Evolutionary conservation across 2,329 filamentous ascomycete species (phyloP), one percentile per base, ranked within the genome.

Genomic region (Ceratocystis diversiconidia): DNA sequence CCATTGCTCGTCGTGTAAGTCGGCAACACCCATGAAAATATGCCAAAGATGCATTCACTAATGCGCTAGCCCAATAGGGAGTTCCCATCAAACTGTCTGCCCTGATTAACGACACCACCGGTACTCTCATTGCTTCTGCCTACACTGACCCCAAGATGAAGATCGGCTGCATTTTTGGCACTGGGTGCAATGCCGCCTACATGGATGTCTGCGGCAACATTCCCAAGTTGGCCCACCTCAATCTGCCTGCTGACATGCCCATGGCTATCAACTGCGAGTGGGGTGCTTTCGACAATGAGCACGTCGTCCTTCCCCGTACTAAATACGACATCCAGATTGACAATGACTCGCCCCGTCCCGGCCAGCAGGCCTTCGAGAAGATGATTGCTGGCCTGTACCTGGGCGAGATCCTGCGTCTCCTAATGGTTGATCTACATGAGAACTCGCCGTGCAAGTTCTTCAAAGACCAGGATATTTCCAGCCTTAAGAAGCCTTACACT

Each of bases 261-360:
- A 95, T 96, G 81, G 91, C 90, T 63, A 96, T 97, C 79, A 96
- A 96, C 80, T 96, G 92, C 79, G 92, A 97, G 76, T 96, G 92
- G 83, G 92, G 92, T 70, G 92, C 92, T 43, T 96, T 97, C 73
- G 92, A 96, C 76, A 96, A 96, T 75, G 89, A 95, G 76, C 88
- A 92, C 78, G 82, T 87, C 72, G 87, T 96, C 65, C 85, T 96
- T 12, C 92, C 92, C 12, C 83, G 85, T 65, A 96, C 92, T 30
- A 83, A 83, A 66, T 96, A 94, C 76, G 92, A 97, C 74, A 79
- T 89, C 68, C 85, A 87, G 70, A 90, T 97, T 72, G 92, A 97
- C 79, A 86, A 89, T 71, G 88, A 94, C 72, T 96, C 92, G 22
- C 92, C 92, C 44, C 88, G 92, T 30, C 92, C 92, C 2, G 92